Conservation (phyloP, 345 rosid species). For the Brassica rapa region DNA sequence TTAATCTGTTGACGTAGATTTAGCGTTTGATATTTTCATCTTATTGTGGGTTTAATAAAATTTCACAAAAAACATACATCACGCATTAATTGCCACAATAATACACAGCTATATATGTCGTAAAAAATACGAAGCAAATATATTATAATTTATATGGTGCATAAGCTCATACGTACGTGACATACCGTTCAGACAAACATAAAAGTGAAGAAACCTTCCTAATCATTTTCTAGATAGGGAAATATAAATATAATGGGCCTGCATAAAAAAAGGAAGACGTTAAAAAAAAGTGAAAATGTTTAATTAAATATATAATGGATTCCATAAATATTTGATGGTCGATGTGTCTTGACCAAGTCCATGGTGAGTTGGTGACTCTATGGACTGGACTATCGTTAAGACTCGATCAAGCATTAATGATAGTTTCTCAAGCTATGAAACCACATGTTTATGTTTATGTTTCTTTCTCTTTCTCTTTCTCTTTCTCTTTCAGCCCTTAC, state of each 20-base stretch:
- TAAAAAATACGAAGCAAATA: not conserved
- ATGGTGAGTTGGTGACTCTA: not conserved
- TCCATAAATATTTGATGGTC: not conserved
- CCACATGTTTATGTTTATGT: constrained; percentile 18
- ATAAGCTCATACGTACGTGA: not conserved
- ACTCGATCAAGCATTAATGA: constrained; percentile 20
- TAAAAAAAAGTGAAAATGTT: too few relatives aligned
- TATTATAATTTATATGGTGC: not conserved
- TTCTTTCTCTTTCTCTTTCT: not conserved
- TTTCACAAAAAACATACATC: not conserved
- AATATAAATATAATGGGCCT: constrained; percentile 16
- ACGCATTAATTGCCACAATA: constrained; percentile 2
- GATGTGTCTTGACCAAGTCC: constrained; percentile 1
- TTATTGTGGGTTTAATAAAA: not conserved
- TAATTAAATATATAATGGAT: not conserved
- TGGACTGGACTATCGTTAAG: not conserved
- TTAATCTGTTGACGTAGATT: not conserved
- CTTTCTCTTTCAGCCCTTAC: not conserved
- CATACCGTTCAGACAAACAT: constrained; percentile 16
- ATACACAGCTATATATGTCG: not conserved
- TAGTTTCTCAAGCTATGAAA: constrained; percentile 1
- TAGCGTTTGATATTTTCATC: not conserved
- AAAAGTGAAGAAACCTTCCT: not conserved
- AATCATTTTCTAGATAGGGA: not conserved
- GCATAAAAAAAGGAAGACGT: not conserved